Base-by-base conservation (phyloP, 2,329 filamentous ascomycete genomes). In the Shiraia sp. region DNA sequence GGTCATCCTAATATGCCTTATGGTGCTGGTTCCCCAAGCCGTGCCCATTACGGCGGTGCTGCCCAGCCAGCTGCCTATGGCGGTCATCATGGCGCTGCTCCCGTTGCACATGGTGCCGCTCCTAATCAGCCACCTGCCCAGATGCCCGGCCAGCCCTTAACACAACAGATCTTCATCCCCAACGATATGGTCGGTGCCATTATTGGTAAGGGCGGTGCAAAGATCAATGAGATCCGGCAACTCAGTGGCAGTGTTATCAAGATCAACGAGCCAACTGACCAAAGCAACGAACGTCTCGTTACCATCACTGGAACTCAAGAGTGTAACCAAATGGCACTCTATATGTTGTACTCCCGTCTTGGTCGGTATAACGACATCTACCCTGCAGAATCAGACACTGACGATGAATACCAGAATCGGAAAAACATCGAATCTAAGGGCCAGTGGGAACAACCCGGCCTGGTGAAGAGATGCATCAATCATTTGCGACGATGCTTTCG, bases 101-200 rank as follows among this genome's bases (percentile, higher is more conserved):
- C 61, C 51, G 76, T 81, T 32, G 75, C 76, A 38, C 83, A 85
- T 58, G 85, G 82, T 48, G 87, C 83, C 15, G 85, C 86, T 39
- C 85, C 87, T 36, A 82, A 83, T 49, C 87, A 88, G 62, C 87
- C 89, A 82, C 48, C 56, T 12, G 54, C 54, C 28, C 57, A 53
- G 72, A 79, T 91, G 61, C 85, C 87, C 28, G 89, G 88, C 36
- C 86, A 65, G 41, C 90, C 91, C 36, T 78, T 97, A 63, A 99
- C 93, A 3, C 93, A 99, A 72, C 93, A 99, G 72, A 99, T 99
- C 56, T 99, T 88, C 75, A 99, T 99, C 60, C 93, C 93, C 44
- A 99, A 99, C 68, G 93, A 99, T 65, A 97, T 99, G 93, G 93
- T 99, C 39, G 93, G 93, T 51, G 93, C 93, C 41, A 99, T 99